These are phyloP conservation scores for Phytopythium cucurbitacearum DNA, from an alignment of 352 stramenopile genomes.

Conservation along the genomic window DNA sequence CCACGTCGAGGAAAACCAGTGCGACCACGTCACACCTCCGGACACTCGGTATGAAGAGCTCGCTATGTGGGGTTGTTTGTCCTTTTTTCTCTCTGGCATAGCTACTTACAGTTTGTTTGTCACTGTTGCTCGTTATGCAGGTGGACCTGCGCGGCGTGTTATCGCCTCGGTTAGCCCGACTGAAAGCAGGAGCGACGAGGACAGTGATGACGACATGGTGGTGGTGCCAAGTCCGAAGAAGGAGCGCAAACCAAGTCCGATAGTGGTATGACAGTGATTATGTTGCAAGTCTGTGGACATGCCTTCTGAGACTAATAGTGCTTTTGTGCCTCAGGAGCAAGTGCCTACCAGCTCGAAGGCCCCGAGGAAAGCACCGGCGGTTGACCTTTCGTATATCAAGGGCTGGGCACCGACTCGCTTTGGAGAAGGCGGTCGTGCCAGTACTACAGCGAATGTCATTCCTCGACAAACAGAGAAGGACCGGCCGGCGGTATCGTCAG, in stretches of 20 bases:
- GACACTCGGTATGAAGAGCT: constrained; percentile 24
- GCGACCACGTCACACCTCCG: constrained; percentile 29
- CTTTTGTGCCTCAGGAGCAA: no score
- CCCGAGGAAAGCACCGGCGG: neutral
- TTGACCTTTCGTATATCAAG: constrained; percentile 39
- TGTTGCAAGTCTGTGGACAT: neutral
- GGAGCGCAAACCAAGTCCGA: constrained; percentile 11
- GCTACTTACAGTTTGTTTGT: neutral
- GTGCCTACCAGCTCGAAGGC: neutral
- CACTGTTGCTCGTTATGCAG: constrained; percentile 1
- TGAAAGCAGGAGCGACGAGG: constrained; percentile 20
- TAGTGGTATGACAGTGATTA: constrained; percentile 1
- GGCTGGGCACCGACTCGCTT: constrained; percentile 31
- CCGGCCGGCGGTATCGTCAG: no score
- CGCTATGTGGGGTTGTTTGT: neutral
- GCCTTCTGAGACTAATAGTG: no score
- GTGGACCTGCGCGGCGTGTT: constrained; percentile 41
- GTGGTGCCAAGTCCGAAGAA: constrained; percentile 13
- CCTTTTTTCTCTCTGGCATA: neutral
- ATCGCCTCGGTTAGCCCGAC: constrained; percentile 23
- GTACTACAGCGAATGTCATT: neutral
- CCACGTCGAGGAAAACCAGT: constrained; percentile 43
- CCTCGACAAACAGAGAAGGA: no score
- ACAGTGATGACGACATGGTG: constrained; percentile 36
- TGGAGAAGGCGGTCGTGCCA: constrained; percentile 1